Conservation (phyloP, 2,329 filamentous ascomycete genomes). For the Allantophomopsis lycopodina region DNA sequence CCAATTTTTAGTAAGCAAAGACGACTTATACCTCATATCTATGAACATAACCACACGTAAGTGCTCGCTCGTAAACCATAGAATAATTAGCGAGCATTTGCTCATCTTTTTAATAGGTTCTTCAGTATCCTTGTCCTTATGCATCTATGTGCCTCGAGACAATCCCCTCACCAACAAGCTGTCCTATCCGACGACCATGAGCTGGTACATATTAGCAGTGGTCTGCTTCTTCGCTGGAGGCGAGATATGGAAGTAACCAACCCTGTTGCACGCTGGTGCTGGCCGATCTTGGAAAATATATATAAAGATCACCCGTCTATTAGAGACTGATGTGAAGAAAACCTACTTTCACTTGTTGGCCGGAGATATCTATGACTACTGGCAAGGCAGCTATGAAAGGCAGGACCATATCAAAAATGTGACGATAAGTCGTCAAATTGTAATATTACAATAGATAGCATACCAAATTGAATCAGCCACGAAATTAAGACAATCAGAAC, state of each 20-base stretch:
- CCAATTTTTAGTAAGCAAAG: neutral
- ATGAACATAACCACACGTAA: constrained; percentile 2
- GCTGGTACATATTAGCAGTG: neutral
- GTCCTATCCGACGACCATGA: neutral
- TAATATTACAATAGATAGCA: no score
- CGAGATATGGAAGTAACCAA: constrained; percentile 2
- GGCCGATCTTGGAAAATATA: neutral
- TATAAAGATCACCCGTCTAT: neutral
- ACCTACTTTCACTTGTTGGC: no score
- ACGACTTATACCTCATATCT: constrained; percentile 3
- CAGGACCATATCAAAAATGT: no score
- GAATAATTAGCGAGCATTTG: neutral
- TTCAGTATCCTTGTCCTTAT: neutral
- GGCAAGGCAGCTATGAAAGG: no score
- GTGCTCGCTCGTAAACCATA: neutral
- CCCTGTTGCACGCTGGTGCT: constrained; percentile 2
- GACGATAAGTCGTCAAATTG: no score
- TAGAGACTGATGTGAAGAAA: no score
- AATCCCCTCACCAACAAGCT: neutral
- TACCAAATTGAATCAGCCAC: no score
- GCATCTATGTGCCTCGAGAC: neutral
- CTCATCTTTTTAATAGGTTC: neutral
- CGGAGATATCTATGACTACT: no score
- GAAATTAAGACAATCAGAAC: no score
- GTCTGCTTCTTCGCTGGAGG: constrained; percentile 1